Evolutionary conservation across 495 filamentous ascomycete genomes (phyloP).

Genomic region (Tuber brumale): DNA sequence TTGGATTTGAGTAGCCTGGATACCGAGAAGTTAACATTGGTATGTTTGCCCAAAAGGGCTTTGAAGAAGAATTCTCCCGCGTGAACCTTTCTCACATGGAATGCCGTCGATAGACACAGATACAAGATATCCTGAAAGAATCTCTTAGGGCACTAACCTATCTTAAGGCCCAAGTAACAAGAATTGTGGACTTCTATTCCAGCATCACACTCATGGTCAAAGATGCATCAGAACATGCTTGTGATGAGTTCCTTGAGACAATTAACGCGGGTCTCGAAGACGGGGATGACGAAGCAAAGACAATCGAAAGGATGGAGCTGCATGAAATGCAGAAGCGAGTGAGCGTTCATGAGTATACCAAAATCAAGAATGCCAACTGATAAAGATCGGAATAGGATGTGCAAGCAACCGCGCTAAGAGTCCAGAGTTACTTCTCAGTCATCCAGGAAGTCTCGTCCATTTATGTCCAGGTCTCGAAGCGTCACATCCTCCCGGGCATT

Average conservation of each 20-base stretch:
- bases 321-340: neutral
- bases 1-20: neutral
- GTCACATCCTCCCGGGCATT: constrained; percentile 11
- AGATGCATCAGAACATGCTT: neutral
- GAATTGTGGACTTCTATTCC: neutral
- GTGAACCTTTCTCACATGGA: neutral
- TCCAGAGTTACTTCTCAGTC: constrained; percentile 4
- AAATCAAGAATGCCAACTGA: neutral
- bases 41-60: neutral
- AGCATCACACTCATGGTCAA: neutral
- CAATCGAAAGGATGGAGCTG: neutral
- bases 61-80: neutral
- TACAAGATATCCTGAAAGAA: neutral
- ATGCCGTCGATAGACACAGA: neutral
- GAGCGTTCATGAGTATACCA: neutral
- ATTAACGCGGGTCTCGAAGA: neutral
- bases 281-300: neutral
- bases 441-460: constrained; percentile 7
- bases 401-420: constrained; percentile 3
- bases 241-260: neutral
- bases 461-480: constrained; percentile 10
- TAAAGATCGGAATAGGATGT: neutral
- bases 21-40: neutral
- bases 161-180: neutral
- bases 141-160: neutral